phyloP scores from a whole-genome alignment of 2,329 filamentous ascomycete genomes.

The Neofusicoccum ribis region DNA sequence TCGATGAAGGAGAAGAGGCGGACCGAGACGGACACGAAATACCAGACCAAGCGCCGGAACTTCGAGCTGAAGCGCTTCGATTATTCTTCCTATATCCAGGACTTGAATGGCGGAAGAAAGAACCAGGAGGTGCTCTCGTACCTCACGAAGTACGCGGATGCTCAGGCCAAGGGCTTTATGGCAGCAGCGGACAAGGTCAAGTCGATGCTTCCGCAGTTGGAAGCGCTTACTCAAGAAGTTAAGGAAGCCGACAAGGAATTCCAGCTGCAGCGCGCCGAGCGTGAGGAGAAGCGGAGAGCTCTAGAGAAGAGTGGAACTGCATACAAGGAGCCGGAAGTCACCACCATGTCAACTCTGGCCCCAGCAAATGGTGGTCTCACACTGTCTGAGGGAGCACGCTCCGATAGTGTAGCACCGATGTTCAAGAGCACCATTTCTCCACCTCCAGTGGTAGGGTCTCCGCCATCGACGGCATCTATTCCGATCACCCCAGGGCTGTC shows the following conservation, averaged over 20 bases:
- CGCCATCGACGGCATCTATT: conserved; percentile 23
- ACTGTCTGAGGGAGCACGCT: background rate
- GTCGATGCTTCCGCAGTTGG: conserved; percentile 80
- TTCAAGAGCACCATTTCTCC: conserved; percentile 38
- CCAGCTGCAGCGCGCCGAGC: conserved; percentile 89
- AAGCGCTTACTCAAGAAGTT: conserved; percentile 87
- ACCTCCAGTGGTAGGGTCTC: conserved; percentile 23
- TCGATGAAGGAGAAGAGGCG: conserved; percentile 97
- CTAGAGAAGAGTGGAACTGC: conserved; percentile 79
- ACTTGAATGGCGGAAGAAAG: conserved; percentile 97
- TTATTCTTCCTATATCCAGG: conserved; percentile 98
- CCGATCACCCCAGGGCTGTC: conserved; percentile 23
- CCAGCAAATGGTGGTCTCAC: conserved; percentile 25
- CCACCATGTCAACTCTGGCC: conserved; percentile 25
- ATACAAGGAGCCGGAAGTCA: conserved; percentile 33
- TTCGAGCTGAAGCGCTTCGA: conserved; percentile 98
- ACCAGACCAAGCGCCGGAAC: conserved; percentile 87
- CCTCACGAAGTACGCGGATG: conserved; percentile 89
- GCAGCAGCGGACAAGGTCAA: conserved; percentile 84
- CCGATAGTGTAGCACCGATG: conserved; percentile 31
- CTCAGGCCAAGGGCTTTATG: conserved; percentile 82
- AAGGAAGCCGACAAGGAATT: conserved; percentile 93
- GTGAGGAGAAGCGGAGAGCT: conserved; percentile 88
- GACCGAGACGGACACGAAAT: conserved; percentile 91
- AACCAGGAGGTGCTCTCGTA: conserved; percentile 96